Evolutionary conservation across 129 eudicot genomes (phyloP), one percentile per base, ranked within the genome.

Genomic region (Escallonia herrerae): DNA sequence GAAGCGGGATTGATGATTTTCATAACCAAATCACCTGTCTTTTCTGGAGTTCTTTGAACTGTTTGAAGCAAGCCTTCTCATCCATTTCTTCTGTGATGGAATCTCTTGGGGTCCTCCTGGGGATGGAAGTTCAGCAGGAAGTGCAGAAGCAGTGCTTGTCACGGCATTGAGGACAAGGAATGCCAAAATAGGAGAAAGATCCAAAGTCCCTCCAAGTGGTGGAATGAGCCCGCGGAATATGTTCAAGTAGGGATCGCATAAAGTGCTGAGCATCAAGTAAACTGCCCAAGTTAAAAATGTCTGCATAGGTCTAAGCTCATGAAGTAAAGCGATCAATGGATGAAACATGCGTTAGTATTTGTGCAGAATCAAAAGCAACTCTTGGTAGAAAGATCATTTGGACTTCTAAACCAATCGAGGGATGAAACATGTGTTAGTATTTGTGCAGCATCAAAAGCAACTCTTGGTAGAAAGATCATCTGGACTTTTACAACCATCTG

Each of bases 231-330:
- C 97, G 3, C 95, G 97, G 69, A 91, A 91, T 72, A 91, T 82
- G 83, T 91, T 91, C 81, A 91, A 77, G 76, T 91, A 91, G 2
- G 97, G 97, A 68, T 91, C 97, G 67, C 97, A 91, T 75, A 91
- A 53, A 39, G 96, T 91, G 85, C 95, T 91, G 88, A 43, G 68
- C 49, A 74, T 63, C 43, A n/a, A 74, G 44, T 14, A 42, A 22
- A 22, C 22, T n/a, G 40, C n/a, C n/a, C 43, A 38, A 56, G 46
- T 65, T 44, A 53, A 66, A 43, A 67, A 41, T 43, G 7, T 8
- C 10, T 42, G 40, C 68, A 64, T 48, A 48, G 10, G 14, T 6
- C 41, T 15, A 40, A 43, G 3, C 48, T 43, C 46, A 47, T 6
- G 59, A 15, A 61, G 37, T 42, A 66, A 42, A 53, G 13, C 3